Evolutionary conservation across 495 filamentous ascomycete species (phyloP).

Genomic region (Penicillium paxilli): DNA sequence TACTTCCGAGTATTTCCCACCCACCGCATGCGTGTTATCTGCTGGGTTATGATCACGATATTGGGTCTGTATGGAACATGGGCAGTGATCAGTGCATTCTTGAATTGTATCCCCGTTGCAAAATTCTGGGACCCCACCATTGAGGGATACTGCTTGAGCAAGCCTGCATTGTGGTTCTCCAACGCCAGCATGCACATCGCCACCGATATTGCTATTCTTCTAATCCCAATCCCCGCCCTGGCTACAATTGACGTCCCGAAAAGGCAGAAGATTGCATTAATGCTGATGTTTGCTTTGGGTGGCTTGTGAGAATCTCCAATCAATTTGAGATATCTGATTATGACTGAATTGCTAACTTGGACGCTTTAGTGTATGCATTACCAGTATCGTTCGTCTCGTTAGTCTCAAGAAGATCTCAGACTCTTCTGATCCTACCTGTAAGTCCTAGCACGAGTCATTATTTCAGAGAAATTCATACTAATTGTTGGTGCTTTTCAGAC

Average conservation of each 20-base stretch:
- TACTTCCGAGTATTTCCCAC: constrained; percentile 50
- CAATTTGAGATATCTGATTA: background rate
- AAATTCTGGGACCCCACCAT: constrained; percentile 42
- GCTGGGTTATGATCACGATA: constrained; percentile 42
- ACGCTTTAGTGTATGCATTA: constrained; percentile 41
- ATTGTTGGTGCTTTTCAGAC: constrained; percentile 25
- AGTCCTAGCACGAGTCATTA: constrained; percentile 7
- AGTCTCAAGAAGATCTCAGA: constrained; percentile 38
- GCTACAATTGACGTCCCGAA: constrained; percentile 43
- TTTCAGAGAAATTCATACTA: background rate
- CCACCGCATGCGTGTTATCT: constrained; percentile 37
- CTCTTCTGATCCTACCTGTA: constrained; percentile 46
- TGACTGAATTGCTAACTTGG: constrained; percentile 5
- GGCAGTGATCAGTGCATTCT: constrained; percentile 43
- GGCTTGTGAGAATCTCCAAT: constrained; percentile 42
- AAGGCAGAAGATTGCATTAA: constrained; percentile 48
- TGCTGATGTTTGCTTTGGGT: constrained; percentile 52
- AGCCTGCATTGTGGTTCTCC: constrained; percentile 48
- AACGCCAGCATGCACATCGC: constrained; percentile 53
- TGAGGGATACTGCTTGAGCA: constrained; percentile 38
- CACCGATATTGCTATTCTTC: constrained; percentile 52
- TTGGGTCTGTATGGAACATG: constrained; percentile 42
- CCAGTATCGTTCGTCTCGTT: constrained; percentile 42
- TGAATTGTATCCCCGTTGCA: constrained; percentile 49
- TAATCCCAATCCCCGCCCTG: constrained; percentile 52